Conservation (phyloP, 371 early-diverging fungal species). For the Saksenaea vasiformis region DNA sequence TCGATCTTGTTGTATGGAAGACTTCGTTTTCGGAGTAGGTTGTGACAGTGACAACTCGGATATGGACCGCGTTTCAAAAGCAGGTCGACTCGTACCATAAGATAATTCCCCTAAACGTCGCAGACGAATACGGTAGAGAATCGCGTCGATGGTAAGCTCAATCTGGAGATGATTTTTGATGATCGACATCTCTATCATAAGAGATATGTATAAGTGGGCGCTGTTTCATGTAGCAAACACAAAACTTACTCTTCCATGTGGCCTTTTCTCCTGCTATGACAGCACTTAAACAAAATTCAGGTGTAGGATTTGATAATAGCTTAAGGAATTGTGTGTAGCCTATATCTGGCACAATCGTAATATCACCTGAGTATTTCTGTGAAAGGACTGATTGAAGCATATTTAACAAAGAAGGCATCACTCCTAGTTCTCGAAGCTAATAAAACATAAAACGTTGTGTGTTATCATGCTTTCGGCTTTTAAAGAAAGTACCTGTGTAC, state of each 20-base stretch:
- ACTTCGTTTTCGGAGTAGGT: background rate
- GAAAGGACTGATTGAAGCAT: slow-evolving; percentile 73
- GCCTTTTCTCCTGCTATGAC: slow-evolving; percentile 72
- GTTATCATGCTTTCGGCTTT: background rate
- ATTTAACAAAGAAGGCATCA: slow-evolving; percentile 64
- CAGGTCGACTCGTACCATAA: slow-evolving; percentile 9
- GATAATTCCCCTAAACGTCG: slow-evolving; percentile 44
- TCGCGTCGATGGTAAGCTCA: slow-evolving; percentile 77
- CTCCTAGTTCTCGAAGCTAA: slow-evolving; percentile 53
- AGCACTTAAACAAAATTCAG: slow-evolving; percentile 45
- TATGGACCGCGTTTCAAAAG: slow-evolving; percentile 16
- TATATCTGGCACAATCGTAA: slow-evolving; percentile 80
- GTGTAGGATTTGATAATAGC: slow-evolving; percentile 64
- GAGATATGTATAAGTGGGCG: background rate
- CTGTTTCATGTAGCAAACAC: too few species aligned
- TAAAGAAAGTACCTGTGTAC: slow-evolving; percentile 60
- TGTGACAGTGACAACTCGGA: slow-evolving; percentile 13
- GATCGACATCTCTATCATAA: slow-evolving; percentile 69
- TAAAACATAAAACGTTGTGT: background rate
- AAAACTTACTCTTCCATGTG: slow-evolving; percentile 83
- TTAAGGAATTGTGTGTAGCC: slow-evolving; percentile 59
- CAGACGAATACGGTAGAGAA: slow-evolving; percentile 65
- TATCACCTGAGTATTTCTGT: slow-evolving; percentile 85
- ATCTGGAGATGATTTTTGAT: slow-evolving; percentile 81
- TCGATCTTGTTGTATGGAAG: background rate